Evolutionary conservation across 2,329 filamentous ascomycete species (phyloP).

Genomic region (Pseudophaeomoniella oleicola): DNA sequence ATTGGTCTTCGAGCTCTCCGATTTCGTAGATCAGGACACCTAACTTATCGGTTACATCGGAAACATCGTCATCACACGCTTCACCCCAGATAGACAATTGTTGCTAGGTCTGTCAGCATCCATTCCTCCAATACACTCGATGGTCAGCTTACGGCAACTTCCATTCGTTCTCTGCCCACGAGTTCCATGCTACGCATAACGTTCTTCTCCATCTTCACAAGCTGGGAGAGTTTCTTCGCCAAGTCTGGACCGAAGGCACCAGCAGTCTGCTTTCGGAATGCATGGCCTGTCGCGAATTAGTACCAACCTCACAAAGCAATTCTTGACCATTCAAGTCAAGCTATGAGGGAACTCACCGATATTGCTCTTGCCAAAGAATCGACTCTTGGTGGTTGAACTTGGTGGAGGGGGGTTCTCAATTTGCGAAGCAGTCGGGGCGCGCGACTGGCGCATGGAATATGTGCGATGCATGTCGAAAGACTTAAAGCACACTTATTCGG

Average conservation of each 20-base stretch:
- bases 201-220: constrained; percentile 99
- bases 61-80: constrained; percentile 89
- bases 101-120: too few relatives aligned
- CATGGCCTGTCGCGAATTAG: constrained; percentile 56
- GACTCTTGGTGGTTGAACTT: constrained; percentile 78
- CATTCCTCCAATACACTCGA: too few relatives aligned
- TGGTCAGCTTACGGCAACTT: constrained; percentile 66
- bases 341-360: constrained; percentile 74
- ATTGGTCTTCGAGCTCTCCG: constrained; percentile 94
- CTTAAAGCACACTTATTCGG: not conserved
- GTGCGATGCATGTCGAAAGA: constrained; percentile 72
- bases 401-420: constrained; percentile 88
- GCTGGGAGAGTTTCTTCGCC: constrained; percentile 90
- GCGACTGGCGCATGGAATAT: constrained; percentile 95
- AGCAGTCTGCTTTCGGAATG: constrained; percentile 36
- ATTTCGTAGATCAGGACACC: constrained; percentile 97
- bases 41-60: constrained; percentile 96
- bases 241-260: constrained; percentile 60
- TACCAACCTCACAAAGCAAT: too few relatives aligned
- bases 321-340: too few relatives aligned
- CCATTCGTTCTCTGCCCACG: constrained; percentile 92
- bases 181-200: constrained; percentile 97
- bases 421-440: constrained; percentile 86
- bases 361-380: constrained; percentile 74
- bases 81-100: constrained; percentile 98